Evolutionary conservation across 163 green algal genomes (phyloP).

Genomic region (Scenedesmus sp.): DNA sequence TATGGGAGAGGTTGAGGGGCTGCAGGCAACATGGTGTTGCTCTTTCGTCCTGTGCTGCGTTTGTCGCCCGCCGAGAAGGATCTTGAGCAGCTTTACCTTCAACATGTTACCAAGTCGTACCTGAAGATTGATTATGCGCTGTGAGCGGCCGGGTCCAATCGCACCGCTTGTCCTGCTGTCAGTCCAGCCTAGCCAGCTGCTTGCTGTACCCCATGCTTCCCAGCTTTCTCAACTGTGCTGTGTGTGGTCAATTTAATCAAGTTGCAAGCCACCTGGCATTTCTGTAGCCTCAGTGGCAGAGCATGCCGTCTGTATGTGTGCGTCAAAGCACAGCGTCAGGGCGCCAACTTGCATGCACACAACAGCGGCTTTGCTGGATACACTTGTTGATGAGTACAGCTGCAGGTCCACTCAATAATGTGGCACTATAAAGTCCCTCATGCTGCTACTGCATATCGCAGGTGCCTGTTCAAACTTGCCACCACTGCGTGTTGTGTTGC

Average conservation of each 20-base stretch:
- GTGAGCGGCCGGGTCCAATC: not conserved
- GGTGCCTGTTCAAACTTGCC: constrained; percentile 19
- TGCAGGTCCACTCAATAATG: not conserved
- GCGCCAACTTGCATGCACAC: not conserved
- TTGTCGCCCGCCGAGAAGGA: not conserved
- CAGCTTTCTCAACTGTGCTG: not conserved
- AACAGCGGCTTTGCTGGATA: not conserved
- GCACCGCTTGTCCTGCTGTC: not conserved
- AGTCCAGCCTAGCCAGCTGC: not conserved
- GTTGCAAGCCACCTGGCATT: not conserved
- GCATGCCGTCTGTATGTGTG: not conserved
- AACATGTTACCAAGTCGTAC: not conserved
- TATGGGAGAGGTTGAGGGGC: not conserved
- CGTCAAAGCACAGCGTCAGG: not conserved
- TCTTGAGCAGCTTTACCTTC: not conserved
- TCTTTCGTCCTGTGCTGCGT: not conserved
- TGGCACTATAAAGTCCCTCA: not conserved
- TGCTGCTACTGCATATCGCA: not conserved
- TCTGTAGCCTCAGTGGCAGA: not conserved
- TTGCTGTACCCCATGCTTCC: not conserved
- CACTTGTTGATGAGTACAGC: not conserved
- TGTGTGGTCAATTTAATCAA: no score
- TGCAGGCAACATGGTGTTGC: not conserved
- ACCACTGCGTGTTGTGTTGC: not conserved
- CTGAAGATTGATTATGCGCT: not conserved